These are phyloP conservation scores for Fusarium phyllophilum DNA, from an alignment of 2,329 filamentous ascomycete genomes.

Conservation along the genomic window DNA sequence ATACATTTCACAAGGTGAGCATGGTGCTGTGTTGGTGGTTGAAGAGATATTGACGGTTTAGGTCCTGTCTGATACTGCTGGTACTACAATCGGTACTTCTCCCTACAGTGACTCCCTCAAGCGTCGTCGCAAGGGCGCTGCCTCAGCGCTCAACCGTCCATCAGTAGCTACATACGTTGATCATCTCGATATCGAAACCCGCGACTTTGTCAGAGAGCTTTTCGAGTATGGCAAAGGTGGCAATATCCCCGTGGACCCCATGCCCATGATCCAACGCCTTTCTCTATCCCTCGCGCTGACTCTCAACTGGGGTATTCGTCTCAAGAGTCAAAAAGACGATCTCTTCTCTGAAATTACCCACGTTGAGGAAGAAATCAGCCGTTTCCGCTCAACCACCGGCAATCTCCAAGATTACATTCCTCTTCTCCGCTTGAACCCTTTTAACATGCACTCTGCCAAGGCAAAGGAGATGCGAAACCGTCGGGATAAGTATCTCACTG, in stretches of 20 bases:
- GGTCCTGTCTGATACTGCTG: slow-evolving; percentile 72
- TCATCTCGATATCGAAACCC: slow-evolving; percentile 70
- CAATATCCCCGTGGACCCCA: slow-evolving; percentile 65
- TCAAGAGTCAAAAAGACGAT: slow-evolving; percentile 66
- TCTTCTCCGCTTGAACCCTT: slow-evolving; percentile 67
- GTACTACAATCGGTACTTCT: slow-evolving; percentile 74
- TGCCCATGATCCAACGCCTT: slow-evolving; percentile 75
- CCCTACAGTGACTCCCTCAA: slow-evolving; percentile 74
- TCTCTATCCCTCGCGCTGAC: slow-evolving; percentile 71
- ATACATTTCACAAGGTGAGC: slow-evolving; percentile 66
- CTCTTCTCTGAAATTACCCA: slow-evolving; percentile 72
- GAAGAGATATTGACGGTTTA: slow-evolving; percentile 33
- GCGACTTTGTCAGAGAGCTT: slow-evolving; percentile 70
- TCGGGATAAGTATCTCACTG: slow-evolving; percentile 68
- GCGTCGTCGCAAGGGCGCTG: slow-evolving; percentile 71
- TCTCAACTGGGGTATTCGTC: slow-evolving; percentile 72
- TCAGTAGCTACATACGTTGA: slow-evolving; percentile 70
- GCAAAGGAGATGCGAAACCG: slow-evolving; percentile 69
- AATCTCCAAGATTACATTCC: slow-evolving; percentile 72
- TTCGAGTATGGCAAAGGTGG: slow-evolving; percentile 67
- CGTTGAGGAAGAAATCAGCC: slow-evolving; percentile 69
- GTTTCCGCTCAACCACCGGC: slow-evolving; percentile 68
- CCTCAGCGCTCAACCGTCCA: slow-evolving; percentile 72
- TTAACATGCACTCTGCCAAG: slow-evolving; percentile 66
- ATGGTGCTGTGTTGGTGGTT: accelerated